These are phyloP conservation scores for Phalaenopsis hybrid DNA, from an alignment of 116 monocot species.

Conservation along the genomic window DNA sequence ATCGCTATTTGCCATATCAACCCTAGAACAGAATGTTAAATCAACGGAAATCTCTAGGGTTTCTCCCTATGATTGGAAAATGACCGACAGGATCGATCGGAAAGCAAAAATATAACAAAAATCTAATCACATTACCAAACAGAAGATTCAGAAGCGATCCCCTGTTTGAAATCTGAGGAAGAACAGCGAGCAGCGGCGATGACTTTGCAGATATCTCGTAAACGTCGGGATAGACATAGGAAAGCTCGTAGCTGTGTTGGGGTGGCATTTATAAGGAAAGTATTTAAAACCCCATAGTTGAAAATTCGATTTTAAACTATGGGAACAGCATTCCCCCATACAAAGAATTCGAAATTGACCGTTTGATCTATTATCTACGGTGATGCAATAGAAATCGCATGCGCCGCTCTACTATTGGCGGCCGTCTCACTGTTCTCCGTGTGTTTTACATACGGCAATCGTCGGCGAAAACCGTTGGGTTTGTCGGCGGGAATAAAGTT, in stretches of 20 bases:
- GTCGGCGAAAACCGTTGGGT: background rate
- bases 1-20: background rate
- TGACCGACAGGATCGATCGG: background rate
- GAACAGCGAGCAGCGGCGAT: constrained; percentile 3
- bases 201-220: too few species aligned
- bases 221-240: too few species aligned
- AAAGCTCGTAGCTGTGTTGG: too few species aligned
- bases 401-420: background rate
- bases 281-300: too few species aligned
- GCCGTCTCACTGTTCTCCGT: background rate
- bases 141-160: background rate
- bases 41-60: background rate
- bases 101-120: background rate
- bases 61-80: background rate
- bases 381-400: too few species aligned
- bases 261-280: too few species aligned
- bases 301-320: too few species aligned
- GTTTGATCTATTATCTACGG: too few species aligned
- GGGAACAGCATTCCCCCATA: too few species aligned
- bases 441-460: background rate
- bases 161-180: background rate
- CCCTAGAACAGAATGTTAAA: background rate
- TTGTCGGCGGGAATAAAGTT: background rate
- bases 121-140: background rate
- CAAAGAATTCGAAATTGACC: too few species aligned